These are phyloP conservation scores for Cystofilobasidium capitatum DNA, from an alignment of 768 basidiomycete genomes.

Conservation along the genomic window DNA sequence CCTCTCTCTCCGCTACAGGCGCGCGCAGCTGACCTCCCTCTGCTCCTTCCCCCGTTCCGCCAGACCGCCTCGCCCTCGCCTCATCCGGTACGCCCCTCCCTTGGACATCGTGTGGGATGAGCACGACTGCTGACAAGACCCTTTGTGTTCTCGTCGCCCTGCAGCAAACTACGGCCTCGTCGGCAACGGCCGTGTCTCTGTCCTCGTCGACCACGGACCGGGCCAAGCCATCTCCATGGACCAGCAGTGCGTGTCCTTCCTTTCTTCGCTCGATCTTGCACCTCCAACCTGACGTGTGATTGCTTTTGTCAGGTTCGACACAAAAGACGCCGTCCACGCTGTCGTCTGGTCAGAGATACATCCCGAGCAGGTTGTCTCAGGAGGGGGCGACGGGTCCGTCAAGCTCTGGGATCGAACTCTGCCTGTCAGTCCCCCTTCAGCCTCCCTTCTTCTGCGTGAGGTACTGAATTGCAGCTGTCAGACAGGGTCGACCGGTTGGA, in stretches of 20 bases:
- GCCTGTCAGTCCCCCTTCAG: conserved; percentile 48
- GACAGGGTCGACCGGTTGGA: conserved; percentile 77
- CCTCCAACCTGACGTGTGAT: neutral
- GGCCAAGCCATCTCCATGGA: conserved; percentile 29
- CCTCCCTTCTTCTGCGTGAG: neutral
- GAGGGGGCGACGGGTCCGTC: conserved; percentile 81
- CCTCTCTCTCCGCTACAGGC: neutral
- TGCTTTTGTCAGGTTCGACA: conserved; percentile 57
- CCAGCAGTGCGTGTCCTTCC: conserved; percentile 41
- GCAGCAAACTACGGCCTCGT: conserved; percentile 90
- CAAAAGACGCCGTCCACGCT: conserved; percentile 81
- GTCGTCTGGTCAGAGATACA: conserved; percentile 91
- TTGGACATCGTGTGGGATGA: too few species aligned
- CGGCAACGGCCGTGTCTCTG: conserved; percentile 77
- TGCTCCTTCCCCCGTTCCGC: conserved; percentile 36
- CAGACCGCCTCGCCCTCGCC: conserved; percentile 38
- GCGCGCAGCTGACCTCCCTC: conserved; percentile 27
- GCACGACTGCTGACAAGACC: neutral
- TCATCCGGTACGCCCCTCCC: conserved; percentile 26
- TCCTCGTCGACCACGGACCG: conserved; percentile 29
- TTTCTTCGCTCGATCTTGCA: neutral
- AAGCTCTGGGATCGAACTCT: conserved; percentile 82
- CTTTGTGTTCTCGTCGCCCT: conserved; percentile 39
- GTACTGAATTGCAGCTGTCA: neutral
- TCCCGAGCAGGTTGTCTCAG: conserved; percentile 83